Base-by-base conservation (phyloP, 345 rosid species). In the Laguncularia racemosa region DNA sequence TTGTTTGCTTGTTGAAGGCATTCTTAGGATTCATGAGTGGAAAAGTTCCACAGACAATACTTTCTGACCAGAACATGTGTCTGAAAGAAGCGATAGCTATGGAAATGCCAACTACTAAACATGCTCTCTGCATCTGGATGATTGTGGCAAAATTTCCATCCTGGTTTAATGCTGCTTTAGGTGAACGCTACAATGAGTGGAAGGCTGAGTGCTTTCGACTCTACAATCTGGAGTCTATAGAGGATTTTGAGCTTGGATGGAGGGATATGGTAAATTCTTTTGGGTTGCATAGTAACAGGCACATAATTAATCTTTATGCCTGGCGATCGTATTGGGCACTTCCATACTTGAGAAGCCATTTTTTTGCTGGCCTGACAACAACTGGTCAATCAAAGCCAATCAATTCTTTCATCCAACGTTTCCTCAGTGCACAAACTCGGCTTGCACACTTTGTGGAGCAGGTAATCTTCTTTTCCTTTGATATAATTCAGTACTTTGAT, bases 91-190 rank as follows among this genome's bases (percentile, higher is more conserved):
- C 93, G 63, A 80, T 89, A 71, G 85, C 86, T 50, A 70, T 68
- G 73, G 96, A 89, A 73, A 84, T 89, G 86, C 95, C 91, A 50
- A 60, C 76, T 13, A 78, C 93, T 33, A 92, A 89, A 73, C 96
- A 92, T 69, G 89, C 93, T 38, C 93, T 86, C 51, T 89, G 96
- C 81, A 84, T 92, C 73, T 92, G 98, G 98, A 83, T 92, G 96
- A 80, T 89, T 55, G 87, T 86, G 63, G 95, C 80, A 17, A 91
- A 91, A 73, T 91, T 91, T 62, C 95, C 98, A 16, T 88, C 98
- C 44, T 92, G 98, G 91, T 89, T 88, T 71, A 88, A 88, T 67
- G 95, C 93, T 70, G 83, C 83, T 68, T 77, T 92, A 43, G 96
- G 96, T 20, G 98, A 92, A 59, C 87, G 81, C 15, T 92, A 92